Evolutionary conservation across 2,329 filamentous ascomycete genomes (phyloP).

Genomic region (Lasiodiplodia citricola): DNA sequence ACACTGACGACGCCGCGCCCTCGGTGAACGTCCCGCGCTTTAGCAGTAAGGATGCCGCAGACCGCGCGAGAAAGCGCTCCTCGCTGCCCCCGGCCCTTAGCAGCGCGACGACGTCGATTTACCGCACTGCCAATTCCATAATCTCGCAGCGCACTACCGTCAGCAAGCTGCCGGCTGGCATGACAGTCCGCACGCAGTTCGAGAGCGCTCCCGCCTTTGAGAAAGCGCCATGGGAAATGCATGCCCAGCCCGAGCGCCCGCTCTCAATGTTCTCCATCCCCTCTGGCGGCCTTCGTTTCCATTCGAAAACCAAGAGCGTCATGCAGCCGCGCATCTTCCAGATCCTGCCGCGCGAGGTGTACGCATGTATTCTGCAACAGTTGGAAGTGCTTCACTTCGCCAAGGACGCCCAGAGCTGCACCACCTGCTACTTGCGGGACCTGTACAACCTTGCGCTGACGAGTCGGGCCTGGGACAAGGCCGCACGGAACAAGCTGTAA

Average conservation of each 20-base stretch:
- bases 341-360: conserved; percentile 59
- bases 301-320: conserved; percentile 6
- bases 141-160: conserved; percentile 16
- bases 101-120: conserved; percentile 13
- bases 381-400: conserved; percentile 52
- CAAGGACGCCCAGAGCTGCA: conserved; percentile 47
- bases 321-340: conserved; percentile 46
- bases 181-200: conserved; percentile 2
- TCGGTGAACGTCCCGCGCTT: conserved; percentile 20
- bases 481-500: conserved; percentile 58
- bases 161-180: not conserved
- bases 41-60: not conserved
- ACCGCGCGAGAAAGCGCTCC: conserved; percentile 1
- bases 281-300: conserved; percentile 1
- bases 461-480: conserved; percentile 62
- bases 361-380: conserved; percentile 60
- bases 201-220: not conserved
- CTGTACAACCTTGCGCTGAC: conserved; percentile 59
- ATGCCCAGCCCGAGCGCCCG: not conserved
- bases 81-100: conserved; percentile 3
- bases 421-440: conserved; percentile 61
- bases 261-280: not conserved
- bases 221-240: conserved; percentile 1
- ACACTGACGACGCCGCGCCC: conserved; percentile 18
- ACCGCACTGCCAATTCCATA: conserved; percentile 18